A percentile compares a stretch with the other conserved stretches of the same genome.
phyloP scores from a whole-genome alignment of 2,329 filamentous ascomycete species.

The Plectosphaerella sp. region DNA sequence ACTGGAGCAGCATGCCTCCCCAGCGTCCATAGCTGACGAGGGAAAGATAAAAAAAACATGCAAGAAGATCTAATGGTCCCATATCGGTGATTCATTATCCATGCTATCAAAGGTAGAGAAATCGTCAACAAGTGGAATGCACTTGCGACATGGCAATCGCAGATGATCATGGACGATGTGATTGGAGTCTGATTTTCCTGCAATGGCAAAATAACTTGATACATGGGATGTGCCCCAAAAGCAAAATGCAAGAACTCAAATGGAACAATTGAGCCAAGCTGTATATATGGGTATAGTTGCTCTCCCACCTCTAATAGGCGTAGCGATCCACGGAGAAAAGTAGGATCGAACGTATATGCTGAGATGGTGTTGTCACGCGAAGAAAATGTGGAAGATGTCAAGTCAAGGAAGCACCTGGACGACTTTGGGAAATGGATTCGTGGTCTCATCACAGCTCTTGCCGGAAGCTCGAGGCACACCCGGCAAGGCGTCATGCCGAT shows the following conservation, averaged over 20 bases:
- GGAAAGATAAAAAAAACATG: too few relatives aligned
- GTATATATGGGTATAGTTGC: conserved; percentile 44
- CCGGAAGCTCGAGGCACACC: neutral
- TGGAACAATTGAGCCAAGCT: conserved; percentile 37
- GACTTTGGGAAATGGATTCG: conserved; percentile 9
- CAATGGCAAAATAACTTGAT: neutral
- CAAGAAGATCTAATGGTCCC: too few relatives aligned
- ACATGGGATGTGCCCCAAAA: conserved; percentile 33
- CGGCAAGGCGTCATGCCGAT: too few relatives aligned
- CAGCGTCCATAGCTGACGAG: too few relatives aligned
- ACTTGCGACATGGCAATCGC: too few relatives aligned
- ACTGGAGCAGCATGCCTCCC: too few relatives aligned
- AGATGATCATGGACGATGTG: too few relatives aligned
- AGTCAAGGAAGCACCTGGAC: neutral
- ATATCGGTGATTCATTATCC: too few relatives aligned
- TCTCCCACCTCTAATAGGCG: conserved; percentile 53
- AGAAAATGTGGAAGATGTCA: neutral
- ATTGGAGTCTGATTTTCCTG: too few relatives aligned
- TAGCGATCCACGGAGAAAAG: conserved; percentile 45
- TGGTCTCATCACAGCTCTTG: neutral
- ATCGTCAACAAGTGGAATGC: too few relatives aligned
- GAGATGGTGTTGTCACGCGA: conserved; percentile 31
- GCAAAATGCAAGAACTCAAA: conserved; percentile 43
- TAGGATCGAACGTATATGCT: conserved; percentile 50
- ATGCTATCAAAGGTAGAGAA: too few relatives aligned